A percentile compares a stretch with the other conserved stretches of the same genome.
phyloP scores from a whole-genome alignment of 257 asterid genomes.

The Capsicum baccatum region DNA sequence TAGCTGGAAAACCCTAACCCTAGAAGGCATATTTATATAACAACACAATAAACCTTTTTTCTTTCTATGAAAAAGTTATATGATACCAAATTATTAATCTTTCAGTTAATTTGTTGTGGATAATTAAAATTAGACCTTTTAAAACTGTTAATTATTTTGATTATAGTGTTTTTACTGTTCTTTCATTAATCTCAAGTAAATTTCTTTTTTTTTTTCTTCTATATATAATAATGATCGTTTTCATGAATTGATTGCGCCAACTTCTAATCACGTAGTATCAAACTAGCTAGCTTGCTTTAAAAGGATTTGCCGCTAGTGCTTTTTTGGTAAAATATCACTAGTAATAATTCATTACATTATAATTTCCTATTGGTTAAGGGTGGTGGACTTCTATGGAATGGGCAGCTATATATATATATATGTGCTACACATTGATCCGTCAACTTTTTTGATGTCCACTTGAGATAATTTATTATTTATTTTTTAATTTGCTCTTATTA shows the following conservation, averaged over 20 bases:
- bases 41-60: slow-evolving; percentile 23
- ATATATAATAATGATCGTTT: slow-evolving; percentile 49
- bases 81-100: background rate
- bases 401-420: background rate
- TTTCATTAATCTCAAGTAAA: background rate
- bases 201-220: background rate
- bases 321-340: background rate
- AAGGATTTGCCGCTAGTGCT: background rate
- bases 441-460: too few species aligned
- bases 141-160: background rate
- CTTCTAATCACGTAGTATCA: slow-evolving; percentile 51
- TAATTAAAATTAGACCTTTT: background rate
- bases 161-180: background rate
- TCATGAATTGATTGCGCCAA: slow-evolving; percentile 58
- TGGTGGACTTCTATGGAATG: slow-evolving; percentile 5
- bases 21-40: slow-evolving; percentile 58
- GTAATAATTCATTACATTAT: background rate
- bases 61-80: background rate
- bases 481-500: too few species aligned
- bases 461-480: too few species aligned
- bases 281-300: background rate
- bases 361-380: background rate
- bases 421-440: background rate
- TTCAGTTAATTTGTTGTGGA: background rate
- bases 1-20: slow-evolving; percentile 65